Evolutionary conservation across 2,329 filamentous ascomycete species (phyloP).

Genomic region (Sporothrix inflata): DNA sequence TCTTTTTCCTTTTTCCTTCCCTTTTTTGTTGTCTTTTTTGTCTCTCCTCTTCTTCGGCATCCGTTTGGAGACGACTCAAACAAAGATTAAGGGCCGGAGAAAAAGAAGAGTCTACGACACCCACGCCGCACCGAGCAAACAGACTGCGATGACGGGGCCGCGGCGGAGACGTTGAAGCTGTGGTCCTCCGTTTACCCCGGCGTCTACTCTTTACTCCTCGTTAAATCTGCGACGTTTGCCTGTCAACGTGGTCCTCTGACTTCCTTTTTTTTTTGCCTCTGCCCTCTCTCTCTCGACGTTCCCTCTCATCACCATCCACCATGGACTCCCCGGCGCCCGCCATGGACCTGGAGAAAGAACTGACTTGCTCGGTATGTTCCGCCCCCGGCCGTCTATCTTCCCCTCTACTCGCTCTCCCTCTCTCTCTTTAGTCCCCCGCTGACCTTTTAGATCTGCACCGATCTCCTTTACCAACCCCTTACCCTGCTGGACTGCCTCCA

Average conservation of each 20-base stretch:
- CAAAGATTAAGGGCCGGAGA: constrained; percentile 10
- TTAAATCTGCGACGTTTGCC: not conserved
- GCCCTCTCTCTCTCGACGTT: no score
- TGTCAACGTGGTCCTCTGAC: not conserved
- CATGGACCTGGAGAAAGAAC: constrained; percentile 84
- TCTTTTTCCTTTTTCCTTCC: not conserved
- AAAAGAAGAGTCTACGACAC: not conserved
- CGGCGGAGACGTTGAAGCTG: constrained; percentile 18
- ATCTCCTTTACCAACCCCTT: constrained; percentile 87
- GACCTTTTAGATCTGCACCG: constrained; percentile 81
- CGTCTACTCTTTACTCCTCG: not conserved
- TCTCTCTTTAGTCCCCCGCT: constrained; percentile 18
- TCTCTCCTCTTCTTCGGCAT: not conserved
- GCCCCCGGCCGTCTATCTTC: constrained; percentile 22
- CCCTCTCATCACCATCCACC: not conserved
- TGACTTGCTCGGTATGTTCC: constrained; percentile 85
- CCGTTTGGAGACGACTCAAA: constrained; percentile 9
- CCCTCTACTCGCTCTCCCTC: not conserved
- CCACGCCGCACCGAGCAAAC: not conserved
- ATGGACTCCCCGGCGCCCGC: constrained; percentile 58
- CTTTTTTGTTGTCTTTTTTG: not conserved
- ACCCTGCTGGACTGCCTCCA: constrained; percentile 92
- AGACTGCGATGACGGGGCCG: constrained; percentile 19
- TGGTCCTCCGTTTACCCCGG: constrained; percentile 25
- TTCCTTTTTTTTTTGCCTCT: not conserved